Conservation (phyloP, 2,329 filamentous ascomycete genomes). For the Pseudodiploospora longispora region DNA sequence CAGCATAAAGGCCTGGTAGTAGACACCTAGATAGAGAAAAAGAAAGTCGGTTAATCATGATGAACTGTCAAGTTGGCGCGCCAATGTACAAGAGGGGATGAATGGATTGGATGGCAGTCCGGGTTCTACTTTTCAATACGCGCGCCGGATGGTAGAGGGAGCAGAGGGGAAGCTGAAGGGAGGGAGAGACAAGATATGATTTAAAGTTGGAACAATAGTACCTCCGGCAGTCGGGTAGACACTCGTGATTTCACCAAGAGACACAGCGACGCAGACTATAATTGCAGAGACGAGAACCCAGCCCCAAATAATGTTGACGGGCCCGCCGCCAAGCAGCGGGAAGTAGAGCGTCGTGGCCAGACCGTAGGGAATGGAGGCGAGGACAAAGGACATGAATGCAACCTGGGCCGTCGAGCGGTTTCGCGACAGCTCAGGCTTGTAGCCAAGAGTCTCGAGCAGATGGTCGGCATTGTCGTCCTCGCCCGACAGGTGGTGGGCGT, state of each 20-base stretch:
- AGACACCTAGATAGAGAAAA: slow-evolving; percentile 39
- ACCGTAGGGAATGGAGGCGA: slow-evolving; percentile 67
- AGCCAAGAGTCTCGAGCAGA: slow-evolving; percentile 55
- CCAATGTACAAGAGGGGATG: not conserved
- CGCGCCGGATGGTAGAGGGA: not conserved
- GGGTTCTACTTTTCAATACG: not conserved
- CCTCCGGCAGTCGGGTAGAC: slow-evolving; percentile 71
- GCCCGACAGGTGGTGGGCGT: slow-evolving; percentile 14
- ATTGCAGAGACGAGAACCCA: slow-evolving; percentile 62
- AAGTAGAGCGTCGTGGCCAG: slow-evolving; percentile 63
- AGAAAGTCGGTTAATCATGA: slow-evolving; percentile 12
- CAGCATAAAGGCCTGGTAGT: slow-evolving; percentile 73
- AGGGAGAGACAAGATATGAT: not conserved
- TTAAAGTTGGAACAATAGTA: slow-evolving; percentile 9
- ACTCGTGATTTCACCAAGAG: slow-evolving; percentile 66
- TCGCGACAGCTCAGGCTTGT: slow-evolving; percentile 56
- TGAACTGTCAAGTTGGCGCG: not conserved
- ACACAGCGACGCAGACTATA: slow-evolving; percentile 62
- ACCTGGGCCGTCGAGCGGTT: slow-evolving; percentile 61
- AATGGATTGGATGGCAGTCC: not conserved
- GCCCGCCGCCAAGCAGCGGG: slow-evolving; percentile 57
- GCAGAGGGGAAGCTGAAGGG: not conserved
- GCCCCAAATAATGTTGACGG: slow-evolving; percentile 64
- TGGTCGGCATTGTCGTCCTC: slow-evolving; percentile 47
- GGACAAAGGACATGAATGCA: slow-evolving; percentile 69